These are phyloP conservation scores for Vitellaria paradoxa DNA, from an alignment of 179 eudicot genomes.

Conservation along the genomic window DNA sequence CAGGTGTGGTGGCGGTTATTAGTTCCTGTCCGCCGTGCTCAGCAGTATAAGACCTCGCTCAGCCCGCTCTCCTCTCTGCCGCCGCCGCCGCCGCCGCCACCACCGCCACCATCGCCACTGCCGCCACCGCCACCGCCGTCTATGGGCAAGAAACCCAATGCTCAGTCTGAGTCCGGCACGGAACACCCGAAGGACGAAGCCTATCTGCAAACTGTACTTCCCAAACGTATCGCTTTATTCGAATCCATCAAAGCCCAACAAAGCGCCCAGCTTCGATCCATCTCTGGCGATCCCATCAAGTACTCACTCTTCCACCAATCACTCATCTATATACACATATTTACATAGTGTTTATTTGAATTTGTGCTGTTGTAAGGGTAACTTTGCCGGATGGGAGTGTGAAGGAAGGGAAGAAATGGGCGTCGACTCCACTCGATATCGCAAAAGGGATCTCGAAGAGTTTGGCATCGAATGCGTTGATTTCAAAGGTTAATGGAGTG, in stretches of 20 bases:
- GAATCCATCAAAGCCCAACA: conserved; percentile 47
- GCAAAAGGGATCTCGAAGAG: conserved; percentile 82
- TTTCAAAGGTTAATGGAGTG: conserved; percentile 68
- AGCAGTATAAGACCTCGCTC: not conserved
- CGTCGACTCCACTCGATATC: conserved; percentile 64
- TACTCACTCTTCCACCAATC: not conserved
- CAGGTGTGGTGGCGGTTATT: conserved; percentile 9
- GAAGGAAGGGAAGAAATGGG: conserved; percentile 85
- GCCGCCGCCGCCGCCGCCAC: not conserved
- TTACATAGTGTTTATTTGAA: not conserved
- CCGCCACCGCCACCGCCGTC: conserved; percentile 1
- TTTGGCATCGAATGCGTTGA: conserved; percentile 75
- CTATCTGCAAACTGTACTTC: conserved; percentile 55
- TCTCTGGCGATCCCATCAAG: conserved; percentile 62
- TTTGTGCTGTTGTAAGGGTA: conserved; percentile 41
- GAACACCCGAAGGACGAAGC: conserved; percentile 49
- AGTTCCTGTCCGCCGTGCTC: conserved; percentile 19
- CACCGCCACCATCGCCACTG: too few species aligned
- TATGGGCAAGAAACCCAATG: conserved; percentile 30
- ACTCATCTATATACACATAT: not conserved
- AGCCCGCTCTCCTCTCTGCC: not conserved
- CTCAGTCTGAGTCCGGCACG: conserved; percentile 15
- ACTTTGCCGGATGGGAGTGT: conserved; percentile 82
- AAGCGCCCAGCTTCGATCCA: conserved; percentile 29
- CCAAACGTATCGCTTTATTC: conserved; percentile 58